Conservation (phyloP, 148 eudicot genomes). For the Cornus kousa region DNA sequence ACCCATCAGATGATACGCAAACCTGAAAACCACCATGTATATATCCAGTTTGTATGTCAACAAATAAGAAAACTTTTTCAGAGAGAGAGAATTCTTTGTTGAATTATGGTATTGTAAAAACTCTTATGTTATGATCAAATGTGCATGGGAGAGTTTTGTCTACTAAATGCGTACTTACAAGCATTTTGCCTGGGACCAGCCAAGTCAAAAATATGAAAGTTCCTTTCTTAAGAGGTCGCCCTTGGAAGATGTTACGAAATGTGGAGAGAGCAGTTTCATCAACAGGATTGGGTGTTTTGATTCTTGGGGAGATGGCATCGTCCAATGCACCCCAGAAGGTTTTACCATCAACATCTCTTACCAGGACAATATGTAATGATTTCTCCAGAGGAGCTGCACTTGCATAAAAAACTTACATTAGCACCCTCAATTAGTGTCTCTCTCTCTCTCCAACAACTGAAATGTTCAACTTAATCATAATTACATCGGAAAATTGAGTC, state of each 20-base stretch:
- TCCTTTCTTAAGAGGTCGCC: slow-evolving; percentile 73
- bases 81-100: background rate
- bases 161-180: slow-evolving; percentile 43
- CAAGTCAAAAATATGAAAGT: slow-evolving; percentile 78
- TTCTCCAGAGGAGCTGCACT: slow-evolving; percentile 83
- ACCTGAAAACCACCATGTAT: slow-evolving; percentile 37
- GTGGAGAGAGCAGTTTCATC: slow-evolving; percentile 69
- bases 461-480: background rate
- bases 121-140: too few species aligned
- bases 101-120: too few species aligned
- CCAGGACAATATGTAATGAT: slow-evolving; percentile 73
- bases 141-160: background rate
- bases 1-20: slow-evolving; percentile 52
- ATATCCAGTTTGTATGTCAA: background rate
- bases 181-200: slow-evolving; percentile 75
- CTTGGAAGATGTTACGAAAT: slow-evolving; percentile 65
- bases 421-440: background rate
- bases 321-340: slow-evolving; percentile 97
- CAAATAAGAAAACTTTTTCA: background rate
- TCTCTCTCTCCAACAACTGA: background rate
- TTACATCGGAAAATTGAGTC: slow-evolving; percentile 67
- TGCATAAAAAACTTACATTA: slow-evolving; percentile 8
- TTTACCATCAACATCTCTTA: slow-evolving; percentile 91
- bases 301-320: slow-evolving; percentile 79
- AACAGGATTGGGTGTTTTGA: slow-evolving; percentile 49